Evolutionary conservation across 2,329 filamentous ascomycete genomes (phyloP).

Genomic region (Escovopsis weberi): DNA sequence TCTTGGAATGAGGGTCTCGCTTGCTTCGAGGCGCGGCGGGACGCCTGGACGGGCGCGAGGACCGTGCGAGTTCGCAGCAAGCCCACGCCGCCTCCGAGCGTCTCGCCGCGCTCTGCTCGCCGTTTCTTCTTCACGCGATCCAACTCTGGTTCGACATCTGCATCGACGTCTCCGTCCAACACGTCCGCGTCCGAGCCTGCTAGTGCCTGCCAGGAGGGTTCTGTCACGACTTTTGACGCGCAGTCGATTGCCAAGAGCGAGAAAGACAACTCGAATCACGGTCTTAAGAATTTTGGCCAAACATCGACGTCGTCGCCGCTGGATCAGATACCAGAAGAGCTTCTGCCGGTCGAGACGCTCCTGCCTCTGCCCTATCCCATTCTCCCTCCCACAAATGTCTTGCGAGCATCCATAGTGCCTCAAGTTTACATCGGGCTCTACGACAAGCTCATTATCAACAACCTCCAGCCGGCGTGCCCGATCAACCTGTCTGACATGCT

Average conservation of each 20-base stretch:
- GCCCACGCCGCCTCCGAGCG: constrained; percentile 23
- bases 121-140: constrained; percentile 37
- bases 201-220: constrained; percentile 14
- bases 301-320: not conserved
- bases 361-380: constrained; percentile 61
- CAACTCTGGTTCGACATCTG: constrained; percentile 25
- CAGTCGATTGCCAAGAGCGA: constrained; percentile 27
- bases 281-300: constrained; percentile 20
- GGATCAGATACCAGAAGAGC: constrained; percentile 3
- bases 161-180: constrained; percentile 8
- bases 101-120: constrained; percentile 31
- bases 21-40: constrained; percentile 62
- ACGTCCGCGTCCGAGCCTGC: constrained; percentile 7
- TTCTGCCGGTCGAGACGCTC: constrained; percentile 40
- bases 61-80: constrained; percentile 39
- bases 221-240: constrained; percentile 26
- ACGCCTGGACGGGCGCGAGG: constrained; percentile 75
- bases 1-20: constrained; percentile 68
- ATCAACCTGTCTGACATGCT: constrained; percentile 77
- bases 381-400: constrained; percentile 57
- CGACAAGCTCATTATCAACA: constrained; percentile 71
- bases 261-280: constrained; percentile 18
- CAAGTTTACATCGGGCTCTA: constrained; percentile 70
- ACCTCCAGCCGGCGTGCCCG: constrained; percentile 69
- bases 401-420: constrained; percentile 63